These are phyloP conservation scores for Fragaria nilgerrensis DNA, from an alignment of 306 rosid genomes.

Conservation along the genomic window DNA sequence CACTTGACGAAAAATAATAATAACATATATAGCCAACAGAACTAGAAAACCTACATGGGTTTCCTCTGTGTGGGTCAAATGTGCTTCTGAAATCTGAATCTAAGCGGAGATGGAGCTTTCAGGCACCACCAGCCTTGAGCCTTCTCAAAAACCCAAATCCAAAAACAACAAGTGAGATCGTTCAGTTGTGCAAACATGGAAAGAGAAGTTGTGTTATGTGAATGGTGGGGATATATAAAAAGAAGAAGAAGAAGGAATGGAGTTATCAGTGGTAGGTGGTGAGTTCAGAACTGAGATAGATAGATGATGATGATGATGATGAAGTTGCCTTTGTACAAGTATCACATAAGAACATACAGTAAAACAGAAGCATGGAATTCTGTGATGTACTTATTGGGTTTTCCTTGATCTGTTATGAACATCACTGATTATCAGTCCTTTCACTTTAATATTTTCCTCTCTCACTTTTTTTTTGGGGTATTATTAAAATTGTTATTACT, in stretches of 20 bases:
- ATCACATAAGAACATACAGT: slow-evolving; percentile 48
- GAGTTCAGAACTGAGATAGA: slow-evolving; percentile 31
- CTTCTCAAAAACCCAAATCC: slow-evolving; percentile 31
- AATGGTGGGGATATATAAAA: slow-evolving; percentile 25
- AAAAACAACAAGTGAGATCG: slow-evolving; percentile 28
- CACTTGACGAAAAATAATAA: slow-evolving; percentile 21
- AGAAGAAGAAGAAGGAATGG: slow-evolving; percentile 50
- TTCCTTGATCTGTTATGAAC: slow-evolving; percentile 43
- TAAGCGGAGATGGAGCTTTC: slow-evolving; percentile 73
- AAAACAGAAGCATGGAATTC: slow-evolving; percentile 43
- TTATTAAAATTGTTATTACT: not conserved
- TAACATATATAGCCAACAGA: slow-evolving; percentile 25
- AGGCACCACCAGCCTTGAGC: slow-evolving; percentile 36
- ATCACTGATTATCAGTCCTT: slow-evolving; percentile 38
- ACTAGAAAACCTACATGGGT: slow-evolving; percentile 15
- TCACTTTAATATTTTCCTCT: not conserved
- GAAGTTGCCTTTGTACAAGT: slow-evolving; percentile 27
- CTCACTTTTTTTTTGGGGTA: not conserved
- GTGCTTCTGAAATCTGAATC: slow-evolving; percentile 44
- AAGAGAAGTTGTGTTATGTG: slow-evolving; percentile 4
- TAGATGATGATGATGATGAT: slow-evolving; percentile 11
- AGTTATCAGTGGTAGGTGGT: slow-evolving; percentile 78
- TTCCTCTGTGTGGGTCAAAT: slow-evolving; percentile 31
- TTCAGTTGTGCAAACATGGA: slow-evolving; percentile 20
- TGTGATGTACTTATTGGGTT: slow-evolving; percentile 23